Conservation (phyloP, 108 stramenopile genomes). For the Stephanodiscus triporus region DNA sequence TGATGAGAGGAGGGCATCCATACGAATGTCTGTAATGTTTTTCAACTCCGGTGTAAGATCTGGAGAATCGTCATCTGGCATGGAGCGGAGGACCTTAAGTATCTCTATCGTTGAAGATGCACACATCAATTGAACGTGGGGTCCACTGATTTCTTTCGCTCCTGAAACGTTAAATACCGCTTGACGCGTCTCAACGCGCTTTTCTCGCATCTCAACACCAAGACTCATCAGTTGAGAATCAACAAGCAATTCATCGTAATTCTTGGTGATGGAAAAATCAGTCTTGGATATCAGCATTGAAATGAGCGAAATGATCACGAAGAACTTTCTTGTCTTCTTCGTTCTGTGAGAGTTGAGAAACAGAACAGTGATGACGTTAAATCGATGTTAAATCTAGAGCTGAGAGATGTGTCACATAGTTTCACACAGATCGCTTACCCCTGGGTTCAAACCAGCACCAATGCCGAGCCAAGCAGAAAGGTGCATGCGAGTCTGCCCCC, state of each 20-base stretch:
- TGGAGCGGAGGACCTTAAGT: slow-evolving; percentile 78
- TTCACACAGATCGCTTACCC: slow-evolving; percentile 55
- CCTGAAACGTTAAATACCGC: slow-evolving; percentile 86
- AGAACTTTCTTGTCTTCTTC: slow-evolving; percentile 60
- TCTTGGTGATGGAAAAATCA: slow-evolving; percentile 87
- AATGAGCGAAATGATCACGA: slow-evolving; percentile 86
- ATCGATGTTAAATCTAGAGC: not conserved
- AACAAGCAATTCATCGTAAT: slow-evolving; percentile 92
- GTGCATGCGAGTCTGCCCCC: slow-evolving; percentile 96
- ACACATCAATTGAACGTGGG: slow-evolving; percentile 84
- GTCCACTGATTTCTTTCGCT: slow-evolving; percentile 72
- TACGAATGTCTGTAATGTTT: slow-evolving; percentile 57
- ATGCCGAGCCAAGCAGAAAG: slow-evolving; percentile 97
- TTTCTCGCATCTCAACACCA: slow-evolving; percentile 84
- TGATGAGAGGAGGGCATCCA: slow-evolving; percentile 88
- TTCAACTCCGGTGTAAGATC: slow-evolving; percentile 53
- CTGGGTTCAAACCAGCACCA: slow-evolving; percentile 76
- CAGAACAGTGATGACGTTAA: not conserved
- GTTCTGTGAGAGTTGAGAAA: slow-evolving; percentile 23
- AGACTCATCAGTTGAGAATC: slow-evolving; percentile 64
- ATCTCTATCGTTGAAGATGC: slow-evolving; percentile 87
- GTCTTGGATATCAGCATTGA: slow-evolving; percentile 96
- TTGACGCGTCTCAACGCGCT: slow-evolving; percentile 81
- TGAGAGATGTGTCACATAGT: not conserved
- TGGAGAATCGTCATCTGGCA: slow-evolving; percentile 66